A percentile compares a stretch with the other conserved stretches of the same genome.
Conservation (phyloP, 2,329 filamentous ascomycete genomes). For the Penicillium griseofulvum region DNA sequence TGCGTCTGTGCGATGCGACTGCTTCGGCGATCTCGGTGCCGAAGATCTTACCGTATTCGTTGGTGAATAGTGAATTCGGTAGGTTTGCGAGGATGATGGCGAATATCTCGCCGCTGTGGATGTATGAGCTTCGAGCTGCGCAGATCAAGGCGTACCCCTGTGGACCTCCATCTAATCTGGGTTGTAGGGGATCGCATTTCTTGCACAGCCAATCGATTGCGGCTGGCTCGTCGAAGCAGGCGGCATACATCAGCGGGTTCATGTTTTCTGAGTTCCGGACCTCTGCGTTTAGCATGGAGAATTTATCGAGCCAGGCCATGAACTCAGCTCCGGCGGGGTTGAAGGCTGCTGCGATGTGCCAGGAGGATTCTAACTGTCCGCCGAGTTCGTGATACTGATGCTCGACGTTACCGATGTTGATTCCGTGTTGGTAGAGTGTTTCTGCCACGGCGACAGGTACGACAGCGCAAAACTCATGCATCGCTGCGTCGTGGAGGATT, state of each 20-base stretch:
- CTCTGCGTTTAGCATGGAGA: background rate
- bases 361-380: constrained; percentile 4
- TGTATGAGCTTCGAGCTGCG: background rate
- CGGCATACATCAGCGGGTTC: constrained; percentile 5
- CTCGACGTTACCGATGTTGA: constrained; percentile 5
- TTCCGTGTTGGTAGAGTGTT: background rate
- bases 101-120: constrained; percentile 2
- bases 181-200: background rate
- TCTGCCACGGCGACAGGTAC: background rate
- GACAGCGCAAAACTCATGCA: constrained; percentile 2
- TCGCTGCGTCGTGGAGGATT: constrained; percentile 1
- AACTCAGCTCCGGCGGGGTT: background rate
- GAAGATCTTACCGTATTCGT: constrained; percentile 3
- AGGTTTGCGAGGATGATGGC: background rate
- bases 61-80: background rate
- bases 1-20: background rate
- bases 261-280: background rate
- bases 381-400: constrained; percentile 1
- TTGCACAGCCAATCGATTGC: constrained; percentile 1
- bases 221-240: background rate
- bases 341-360: constrained; percentile 9
- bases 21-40: constrained; percentile 4
- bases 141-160: background rate
- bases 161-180: background rate
- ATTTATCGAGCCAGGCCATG: constrained; percentile 1